phyloP scores from a whole-genome alignment of 1,284 basidiomycete genomes.

The Fomitiporia mediterranea region DNA sequence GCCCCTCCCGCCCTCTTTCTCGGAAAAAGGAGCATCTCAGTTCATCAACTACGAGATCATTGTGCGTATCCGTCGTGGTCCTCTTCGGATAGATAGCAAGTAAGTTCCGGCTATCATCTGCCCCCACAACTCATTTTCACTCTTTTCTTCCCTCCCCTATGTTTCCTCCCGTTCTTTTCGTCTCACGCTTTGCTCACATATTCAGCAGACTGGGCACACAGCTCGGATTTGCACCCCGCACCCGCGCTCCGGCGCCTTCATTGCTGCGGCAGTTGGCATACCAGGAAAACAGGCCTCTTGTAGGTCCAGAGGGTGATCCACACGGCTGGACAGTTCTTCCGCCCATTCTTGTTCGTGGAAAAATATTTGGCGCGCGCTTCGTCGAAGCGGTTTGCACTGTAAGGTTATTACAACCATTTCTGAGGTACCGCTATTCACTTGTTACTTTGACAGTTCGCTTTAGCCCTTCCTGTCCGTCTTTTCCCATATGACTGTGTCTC shows the following conservation, averaged over 20 bases:
- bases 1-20: conserved; percentile 20
- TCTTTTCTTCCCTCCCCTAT: conserved; percentile 3
- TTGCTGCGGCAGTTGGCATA: conserved; percentile 45
- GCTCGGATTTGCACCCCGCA: conserved; percentile 45
- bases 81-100: conserved; percentile 21
- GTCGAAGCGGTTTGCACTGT: conserved; percentile 42
- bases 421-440: conserved; percentile 28
- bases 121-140: neutral
- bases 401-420: conserved; percentile 27
- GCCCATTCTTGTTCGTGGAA: conserved; percentile 37
- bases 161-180: neutral
- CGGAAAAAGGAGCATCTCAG: conserved; percentile 20
- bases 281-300: conserved; percentile 37
- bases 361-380: conserved; percentile 36
- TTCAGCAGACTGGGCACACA: conserved; percentile 41
- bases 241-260: conserved; percentile 40
- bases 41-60: conserved; percentile 22
- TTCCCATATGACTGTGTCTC: neutral
- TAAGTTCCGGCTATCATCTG: neutral
- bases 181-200: conserved; percentile 2
- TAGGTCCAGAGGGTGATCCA: conserved; percentile 40
- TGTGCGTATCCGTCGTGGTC: conserved; percentile 18
- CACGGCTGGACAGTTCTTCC: conserved; percentile 43
- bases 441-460: conserved; percentile 12
- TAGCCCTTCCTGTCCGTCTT: conserved; percentile 16